Conservation (phyloP, 345 rosid species). For the Raphanus sativus region DNA sequence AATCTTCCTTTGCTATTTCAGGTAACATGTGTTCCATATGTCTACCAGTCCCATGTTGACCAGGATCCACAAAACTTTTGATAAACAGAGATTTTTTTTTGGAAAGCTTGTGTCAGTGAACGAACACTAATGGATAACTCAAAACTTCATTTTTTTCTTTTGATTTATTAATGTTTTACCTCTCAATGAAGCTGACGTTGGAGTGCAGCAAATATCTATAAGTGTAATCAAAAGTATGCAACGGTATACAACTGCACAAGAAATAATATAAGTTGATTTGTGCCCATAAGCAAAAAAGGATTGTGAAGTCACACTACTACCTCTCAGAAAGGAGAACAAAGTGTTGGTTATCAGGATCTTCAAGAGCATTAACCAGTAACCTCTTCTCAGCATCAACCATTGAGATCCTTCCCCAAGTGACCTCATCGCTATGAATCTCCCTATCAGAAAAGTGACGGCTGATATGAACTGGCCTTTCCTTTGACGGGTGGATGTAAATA, state of each 20-base stretch:
- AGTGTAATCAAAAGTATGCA: constrained; percentile 80
- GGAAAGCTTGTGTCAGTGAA: constrained; percentile 18
- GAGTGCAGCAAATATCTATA: constrained; percentile 79
- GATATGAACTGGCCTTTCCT: constrained; percentile 64
- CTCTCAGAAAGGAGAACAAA: constrained; percentile 96
- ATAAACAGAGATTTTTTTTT: not conserved
- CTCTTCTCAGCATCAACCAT: constrained; percentile 98
- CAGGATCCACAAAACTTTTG: constrained; percentile 89
- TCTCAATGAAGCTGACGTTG: constrained; percentile 84
- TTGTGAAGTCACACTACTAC: constrained; percentile 32
- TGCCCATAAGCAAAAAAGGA: not conserved
- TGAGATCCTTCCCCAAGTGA: constrained; percentile 92
- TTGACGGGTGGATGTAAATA: constrained; percentile 79
- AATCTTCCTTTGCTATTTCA: constrained; percentile 76
- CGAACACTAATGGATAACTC: not conserved
- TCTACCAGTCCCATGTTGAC: constrained; percentile 97
- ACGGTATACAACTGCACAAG: constrained; percentile 77
- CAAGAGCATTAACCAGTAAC: constrained; percentile 75
- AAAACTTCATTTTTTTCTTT: not conserved
- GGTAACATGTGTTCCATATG: constrained; percentile 94
- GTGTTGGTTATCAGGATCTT: constrained; percentile 90
- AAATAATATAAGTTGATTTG: not conserved
- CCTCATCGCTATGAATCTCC: constrained; percentile 76
- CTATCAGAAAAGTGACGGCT: constrained; percentile 70
- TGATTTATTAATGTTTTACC: constrained; percentile 46